Conservation (phyloP, 306 rosid species). For the Echinosophora koreensis region DNA sequence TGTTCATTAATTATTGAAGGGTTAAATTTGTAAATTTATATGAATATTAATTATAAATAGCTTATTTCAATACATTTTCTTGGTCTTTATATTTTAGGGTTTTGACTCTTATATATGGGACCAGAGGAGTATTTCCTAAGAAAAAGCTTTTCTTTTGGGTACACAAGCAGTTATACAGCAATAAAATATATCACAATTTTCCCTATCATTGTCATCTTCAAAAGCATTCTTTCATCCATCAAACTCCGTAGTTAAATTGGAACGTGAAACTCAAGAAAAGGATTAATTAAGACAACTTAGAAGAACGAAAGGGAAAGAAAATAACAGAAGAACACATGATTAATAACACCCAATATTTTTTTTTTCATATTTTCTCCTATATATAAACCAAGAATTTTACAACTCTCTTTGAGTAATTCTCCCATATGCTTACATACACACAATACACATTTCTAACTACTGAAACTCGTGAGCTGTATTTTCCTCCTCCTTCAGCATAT, state of each 20-base stretch:
- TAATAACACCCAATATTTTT: constrained; percentile 4
- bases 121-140: no score
- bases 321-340: constrained; percentile 11
- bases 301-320: constrained; percentile 1
- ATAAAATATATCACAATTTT: no score
- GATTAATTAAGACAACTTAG: background rate
- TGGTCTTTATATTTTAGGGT: no score
- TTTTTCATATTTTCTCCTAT: background rate
- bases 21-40: no score
- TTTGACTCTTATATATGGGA: no score
- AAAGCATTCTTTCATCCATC: background rate
- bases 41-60: no score
- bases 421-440: background rate
- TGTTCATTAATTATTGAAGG: no score
- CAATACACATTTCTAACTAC: background rate
- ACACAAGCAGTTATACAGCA: no score
- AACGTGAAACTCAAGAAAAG: background rate
- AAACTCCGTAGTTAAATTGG: background rate
- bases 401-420: no score
- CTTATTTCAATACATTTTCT: no score
- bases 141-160: no score
- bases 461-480: background rate
- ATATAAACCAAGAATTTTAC: background rate
- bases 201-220: background rate
- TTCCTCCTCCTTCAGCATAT: background rate